Evolutionary conservation across 164 flowering plant genomes (phyloP), one percentile per base, ranked within the genome.

Genomic region (Vitis rotundifolia): DNA sequence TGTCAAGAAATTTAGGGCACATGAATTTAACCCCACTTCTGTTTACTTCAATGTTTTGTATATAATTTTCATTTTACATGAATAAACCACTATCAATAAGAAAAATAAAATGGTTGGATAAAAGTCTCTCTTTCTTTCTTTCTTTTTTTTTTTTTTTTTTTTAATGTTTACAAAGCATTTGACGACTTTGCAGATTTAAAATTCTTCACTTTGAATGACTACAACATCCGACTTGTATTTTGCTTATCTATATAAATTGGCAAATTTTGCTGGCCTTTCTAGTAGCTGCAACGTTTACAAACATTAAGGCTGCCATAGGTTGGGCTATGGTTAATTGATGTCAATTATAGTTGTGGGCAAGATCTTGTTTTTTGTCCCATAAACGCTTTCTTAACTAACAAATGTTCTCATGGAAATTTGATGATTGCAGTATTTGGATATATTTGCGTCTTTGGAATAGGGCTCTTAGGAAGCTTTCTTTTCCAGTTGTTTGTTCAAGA

Each of bases 191-290:
- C 95, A 96, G 99, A 97, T 51, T 71, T 93, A 68, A 86, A 88
- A 37, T 87, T 90, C 80, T 96, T 96, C 88, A 83, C 79, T 8
- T 71, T 83, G 71, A 93, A 90, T 69, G 86, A 80, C 77, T 90
- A 89, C 83, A 79, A 86, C 84, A 82, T 96, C 85, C 97, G 91
- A 61, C 83, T 90, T 65, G 94, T 84, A 48, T 86, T 88, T 70
- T 90, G 78, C 66, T 85, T 78, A 68, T 87, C 64, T 88, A 81
- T 68, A 76, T 83, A 69, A 88, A 31, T 75, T 90, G 1, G 82
- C 91, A 90, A 85, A 76, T 88, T 31, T 61, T 63, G 87, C 79
- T 49, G 88, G 8, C 92, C 29, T 90, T 90, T 78, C 83, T 86
- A 48, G 80, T 71, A 8, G 82, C 92, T 71, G 75, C 79, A 31